phyloP scores from a whole-genome alignment of 208 protist species.

The Angomonas ambiguus region DNA sequence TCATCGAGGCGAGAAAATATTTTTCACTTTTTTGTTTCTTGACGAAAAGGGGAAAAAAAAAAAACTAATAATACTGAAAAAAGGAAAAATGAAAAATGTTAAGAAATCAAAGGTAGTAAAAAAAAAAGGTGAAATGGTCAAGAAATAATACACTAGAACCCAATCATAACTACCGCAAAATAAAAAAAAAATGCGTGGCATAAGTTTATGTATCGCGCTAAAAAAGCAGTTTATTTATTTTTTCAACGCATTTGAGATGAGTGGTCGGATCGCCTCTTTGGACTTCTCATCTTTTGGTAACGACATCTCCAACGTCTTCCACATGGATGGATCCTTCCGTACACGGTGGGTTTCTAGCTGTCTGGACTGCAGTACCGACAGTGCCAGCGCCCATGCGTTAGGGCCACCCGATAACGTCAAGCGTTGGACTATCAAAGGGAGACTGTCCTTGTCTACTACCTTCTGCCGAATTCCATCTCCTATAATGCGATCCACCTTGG shows the following conservation, averaged over 20 bases:
- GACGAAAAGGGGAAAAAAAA: not conserved
- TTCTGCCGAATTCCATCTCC: conserved; percentile 48
- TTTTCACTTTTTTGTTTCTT: not conserved
- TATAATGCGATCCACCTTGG: conserved; percentile 37
- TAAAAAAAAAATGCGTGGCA: not conserved
- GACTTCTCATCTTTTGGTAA: conserved; percentile 35
- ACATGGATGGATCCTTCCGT: conserved; percentile 47
- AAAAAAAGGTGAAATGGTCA: not conserved
- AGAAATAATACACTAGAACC: not conserved
- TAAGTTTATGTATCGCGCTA: not conserved
- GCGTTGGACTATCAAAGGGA: conserved; percentile 67
- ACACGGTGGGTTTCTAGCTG: conserved; percentile 47
- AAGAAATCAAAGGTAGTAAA: conserved; percentile 1
- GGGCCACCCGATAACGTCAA: conserved; percentile 27
- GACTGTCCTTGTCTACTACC: conserved; percentile 54
- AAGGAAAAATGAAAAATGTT: not conserved
- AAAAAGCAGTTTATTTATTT: conserved; percentile 6
- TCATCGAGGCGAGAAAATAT: conserved; percentile 9
- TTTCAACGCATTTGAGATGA: conserved; percentile 26
- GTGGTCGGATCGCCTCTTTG: conserved; percentile 24
- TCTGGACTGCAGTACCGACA: conserved; percentile 44
- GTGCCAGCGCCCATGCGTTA: conserved; percentile 53
- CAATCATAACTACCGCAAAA: too few species aligned
- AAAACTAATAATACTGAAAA: not conserved
- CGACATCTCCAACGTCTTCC: conserved; percentile 52